Base-by-base conservation (phyloP, 2,329 filamentous ascomycete genomes). In the Penicillium brevicompactum region DNA sequence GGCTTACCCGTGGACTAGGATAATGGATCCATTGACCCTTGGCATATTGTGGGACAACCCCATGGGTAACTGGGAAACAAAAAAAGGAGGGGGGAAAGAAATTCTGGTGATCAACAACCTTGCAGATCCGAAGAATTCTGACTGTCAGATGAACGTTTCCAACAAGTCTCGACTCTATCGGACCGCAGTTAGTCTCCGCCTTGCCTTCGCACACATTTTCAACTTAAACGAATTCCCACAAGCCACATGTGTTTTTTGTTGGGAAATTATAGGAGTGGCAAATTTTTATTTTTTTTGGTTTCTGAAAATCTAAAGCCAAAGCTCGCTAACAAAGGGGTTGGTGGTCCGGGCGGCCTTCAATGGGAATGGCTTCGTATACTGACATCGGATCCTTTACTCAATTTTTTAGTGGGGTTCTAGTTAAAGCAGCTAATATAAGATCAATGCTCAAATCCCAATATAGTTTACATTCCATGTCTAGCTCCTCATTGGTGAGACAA, bases 301-400 rank as follows among this genome's bases (percentile, higher is more conserved):
- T 18, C 18, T 18, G 18, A 18, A 18, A 18, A 18, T 18, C 24
- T 27, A 43, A 62, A 62, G 61, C 57, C 49, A 59, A 57, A 59
- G 56, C 55, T 34, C 55, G 58, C 56, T 56, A 58, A 54, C 50
- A 51, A 51, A 49, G 48, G 51, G 57, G 45, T 43, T 45, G 46
- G 51, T 52, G 58, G 59, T 10, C 57, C 54, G 51, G 54, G 57
- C 59, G 55, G 42, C 41, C 46, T 50, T 27, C 48, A 45, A 51
- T 18, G 32, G 22, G 24, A 30, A 24, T 16, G 32, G 46, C 34
- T 40, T 38, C 41, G 42, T 44, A 31, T 24, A 37, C 34, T 37
- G 6, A 14, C 13, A 34, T 14, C 34, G n/a, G 13, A n/a, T 37
- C 6, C 6, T n/a, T 37, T n/a, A 7, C 6, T 37, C n/a, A n/a